These are phyloP conservation scores for Gracilaria domingensis DNA, from an alignment of 23 red algal species.

Conservation along the genomic window DNA sequence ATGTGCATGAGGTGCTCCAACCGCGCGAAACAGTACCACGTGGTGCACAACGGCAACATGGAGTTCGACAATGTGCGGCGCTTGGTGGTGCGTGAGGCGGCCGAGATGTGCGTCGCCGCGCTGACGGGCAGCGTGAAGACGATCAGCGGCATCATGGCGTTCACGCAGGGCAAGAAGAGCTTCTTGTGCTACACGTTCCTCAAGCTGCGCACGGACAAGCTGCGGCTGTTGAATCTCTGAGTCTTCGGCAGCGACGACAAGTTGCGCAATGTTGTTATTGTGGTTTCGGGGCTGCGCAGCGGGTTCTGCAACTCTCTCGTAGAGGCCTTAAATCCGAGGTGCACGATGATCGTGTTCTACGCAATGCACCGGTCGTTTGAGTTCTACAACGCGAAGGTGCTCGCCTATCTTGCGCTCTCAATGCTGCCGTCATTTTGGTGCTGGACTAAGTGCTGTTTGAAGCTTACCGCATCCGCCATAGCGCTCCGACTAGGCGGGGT, in stretches of 20 bases:
- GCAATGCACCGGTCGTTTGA: conserved; percentile 45
- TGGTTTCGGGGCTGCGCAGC: conserved; percentile 14
- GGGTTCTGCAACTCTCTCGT: conserved; percentile 53
- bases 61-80: conserved; percentile 39
- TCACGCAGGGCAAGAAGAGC: conserved; percentile 16
- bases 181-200: neutral
- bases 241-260: conserved; percentile 6
- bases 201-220: conserved; percentile 12
- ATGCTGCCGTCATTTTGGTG: too few relatives aligned
- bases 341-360: conserved; percentile 62
- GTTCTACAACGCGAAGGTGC: conserved; percentile 40
- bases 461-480: too few relatives aligned
- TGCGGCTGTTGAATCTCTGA: conserved; percentile 13
- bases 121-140: conserved; percentile 7
- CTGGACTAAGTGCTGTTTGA: too few relatives aligned
- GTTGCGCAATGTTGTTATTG: conserved; percentile 54
- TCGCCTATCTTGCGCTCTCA: too few relatives aligned
- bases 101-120: conserved; percentile 34
- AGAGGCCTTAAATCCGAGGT: conserved; percentile 32
- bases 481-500: too few relatives aligned
- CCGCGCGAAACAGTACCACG: conserved; percentile 41
- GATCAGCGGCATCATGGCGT: conserved; percentile 29
- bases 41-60: conserved; percentile 41
- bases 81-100: conserved; percentile 39
- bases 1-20: conserved; percentile 33